These are phyloP conservation scores for Candida jianshihensis DNA, from an alignment of 805 yeast genomes.

Conservation along the genomic window DNA sequence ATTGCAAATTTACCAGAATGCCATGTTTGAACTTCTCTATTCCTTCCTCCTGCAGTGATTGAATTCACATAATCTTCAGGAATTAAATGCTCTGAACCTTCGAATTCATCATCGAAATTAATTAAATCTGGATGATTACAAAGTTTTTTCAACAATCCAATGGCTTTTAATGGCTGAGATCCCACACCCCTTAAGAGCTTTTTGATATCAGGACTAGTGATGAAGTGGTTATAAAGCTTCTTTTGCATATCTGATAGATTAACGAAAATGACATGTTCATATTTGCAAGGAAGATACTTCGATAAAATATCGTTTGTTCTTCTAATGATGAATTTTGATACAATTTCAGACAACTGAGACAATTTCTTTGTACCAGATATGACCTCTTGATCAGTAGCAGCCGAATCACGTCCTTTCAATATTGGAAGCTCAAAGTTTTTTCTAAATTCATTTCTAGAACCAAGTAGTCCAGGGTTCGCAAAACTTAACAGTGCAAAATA, in stretches of 20 bases:
- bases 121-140: constrained; percentile 92
- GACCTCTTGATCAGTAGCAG: constrained; percentile 76
- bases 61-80: constrained; percentile 67
- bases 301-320: constrained; percentile 93
- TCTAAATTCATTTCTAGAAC: constrained; percentile 76
- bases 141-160: constrained; percentile 79
- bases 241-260: constrained; percentile 73
- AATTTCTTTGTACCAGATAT: constrained; percentile 62
- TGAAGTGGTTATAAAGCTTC: constrained; percentile 61
- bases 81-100: constrained; percentile 54
- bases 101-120: constrained; percentile 69
- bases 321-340: constrained; percentile 85
- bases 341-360: constrained; percentile 62
- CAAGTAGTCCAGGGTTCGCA: constrained; percentile 91
- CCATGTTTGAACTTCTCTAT: constrained; percentile 70
- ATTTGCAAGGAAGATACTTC: constrained; percentile 90
- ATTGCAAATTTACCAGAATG: constrained; percentile 82
- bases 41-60: constrained; percentile 43
- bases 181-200: constrained; percentile 59
- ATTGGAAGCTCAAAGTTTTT: constrained; percentile 79
- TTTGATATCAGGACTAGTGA: constrained; percentile 72
- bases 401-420: constrained; percentile 81
- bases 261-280: constrained; percentile 95
- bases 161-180: constrained; percentile 84
- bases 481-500: constrained; percentile 85